Evolutionary conservation across 495 filamentous ascomycete genomes (phyloP), one percentile per base, ranked within the genome.

Genomic region (Saxophila tyrrhenica): DNA sequence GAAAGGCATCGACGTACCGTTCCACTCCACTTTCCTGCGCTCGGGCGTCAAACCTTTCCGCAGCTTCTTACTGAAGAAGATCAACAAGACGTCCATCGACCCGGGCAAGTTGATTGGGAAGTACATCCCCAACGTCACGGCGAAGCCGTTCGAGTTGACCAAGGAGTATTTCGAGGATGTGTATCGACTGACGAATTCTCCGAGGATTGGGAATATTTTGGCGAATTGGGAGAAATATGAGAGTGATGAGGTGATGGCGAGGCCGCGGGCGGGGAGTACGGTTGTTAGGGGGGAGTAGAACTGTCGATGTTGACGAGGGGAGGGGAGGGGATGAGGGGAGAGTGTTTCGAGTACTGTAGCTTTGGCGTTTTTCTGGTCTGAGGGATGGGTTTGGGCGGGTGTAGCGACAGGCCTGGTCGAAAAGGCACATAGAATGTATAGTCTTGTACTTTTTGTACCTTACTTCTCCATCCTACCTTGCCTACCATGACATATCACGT

Each of bases 151-250:
- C 68, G 86, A 92, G 67, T 77, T 98, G 45, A 90, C 87, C 19
- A 95, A 94, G 76, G 94, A 95, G 70, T 98, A 98, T 73, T 98
- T 98, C 69, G 90, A 98, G 76, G 91, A 97, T 64, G 92, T 98
- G 22, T 96, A 95, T 72, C 77, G 78, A 35, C 74, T 98, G 60
- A 98, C 92, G 3, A 96, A 89, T 67, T 90, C 85, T 3, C 92
- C 92, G 41, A 83, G 84, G 69, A 97, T 98, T 62, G 89, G 85
- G 29, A 77, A 86, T 55, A 84, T 98, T 58, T 68, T 98, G 64
- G 88, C 87, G 42, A 95, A 96, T 65, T 85, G 81, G 81, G 80
- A 83, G 21, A 80, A 75, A 66, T 84, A 82, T 65, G 79, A 83
- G 64, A 73, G 75, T 55, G 74, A 65, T 42, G 64, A 64, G 39